Base-by-base conservation (phyloP, 1,284 basidiomycete genomes). In the Agaricales sp. region DNA sequence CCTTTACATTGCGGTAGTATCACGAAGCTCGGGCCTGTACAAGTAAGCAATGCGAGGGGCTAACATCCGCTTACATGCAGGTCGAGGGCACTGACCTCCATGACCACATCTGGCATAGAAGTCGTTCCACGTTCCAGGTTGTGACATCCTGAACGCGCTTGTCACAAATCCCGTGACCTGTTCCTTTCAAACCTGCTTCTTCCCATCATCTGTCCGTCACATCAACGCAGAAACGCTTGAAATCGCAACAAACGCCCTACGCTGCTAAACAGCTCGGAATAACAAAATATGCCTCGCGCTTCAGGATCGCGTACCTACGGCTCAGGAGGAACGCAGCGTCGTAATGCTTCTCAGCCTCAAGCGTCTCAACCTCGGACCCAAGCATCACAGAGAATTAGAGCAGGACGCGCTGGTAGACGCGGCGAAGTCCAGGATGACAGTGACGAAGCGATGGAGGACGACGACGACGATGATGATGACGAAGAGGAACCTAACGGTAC, bases 391-490 rank as follows among this genome's bases (percentile, higher is more conserved):
- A 8, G 30, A n/a, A 35, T 11, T 35, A n/a, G 30, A 35, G 30
- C 30, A n/a, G 30, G 11, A 11, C 11, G 30, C 30, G 8, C 30
- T 8, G n/a, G 30, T 8, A 35, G n/a, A 35, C 11, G 30, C 30
- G 30, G 30, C 30, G 30, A 8, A n/a, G 30, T 35, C n/a, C 30
- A 64, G 1, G 62, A 64, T 3, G 57, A 62, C 8, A 53, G 52
- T 4, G 56, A 54, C 12, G 58, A 61, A 1, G 61, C 59, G 3
- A 61, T 55, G 3, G 60, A 65, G 12, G 64, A 62, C 1, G 61
- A 63, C 1, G 66, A 65, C 4, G 64, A 67, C 4, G 59, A 45
- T 3, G 65, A 61, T 6, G 61, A 62, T 41, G 63, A 64, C 16
- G 63, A 63, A 4, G 63, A 59, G 8, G 59, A 57, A 16, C 52